Conservation (phyloP, 2,329 filamentous ascomycete genomes). For the Fusarium vanettenii region DNA sequence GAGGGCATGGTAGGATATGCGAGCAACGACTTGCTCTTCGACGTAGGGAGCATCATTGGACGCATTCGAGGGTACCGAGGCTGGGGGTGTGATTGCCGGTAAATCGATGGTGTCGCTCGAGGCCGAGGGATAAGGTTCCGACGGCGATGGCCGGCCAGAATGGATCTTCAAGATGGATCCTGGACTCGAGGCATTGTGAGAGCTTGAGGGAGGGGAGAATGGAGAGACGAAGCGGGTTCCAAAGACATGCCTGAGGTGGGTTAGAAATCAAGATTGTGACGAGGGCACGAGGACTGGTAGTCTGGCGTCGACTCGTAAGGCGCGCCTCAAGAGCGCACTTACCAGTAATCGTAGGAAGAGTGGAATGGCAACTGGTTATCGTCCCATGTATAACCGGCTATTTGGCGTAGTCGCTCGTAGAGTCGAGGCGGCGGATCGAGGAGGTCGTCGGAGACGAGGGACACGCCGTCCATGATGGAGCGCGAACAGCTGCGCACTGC, state of each 20-base stretch:
- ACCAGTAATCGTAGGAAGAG: constrained; percentile 90
- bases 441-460: constrained; percentile 63
- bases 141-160: constrained; percentile 57
- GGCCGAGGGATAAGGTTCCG: constrained; percentile 53
- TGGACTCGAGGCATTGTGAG: constrained; percentile 58
- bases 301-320: not conserved
- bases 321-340: constrained; percentile 38
- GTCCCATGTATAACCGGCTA: constrained; percentile 83
- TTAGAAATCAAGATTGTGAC: constrained; percentile 18
- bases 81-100: constrained; percentile 52
- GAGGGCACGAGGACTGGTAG: not conserved
- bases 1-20: constrained; percentile 83
- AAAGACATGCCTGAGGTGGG: constrained; percentile 68
- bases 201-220: constrained; percentile 60
- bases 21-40: constrained; percentile 79
- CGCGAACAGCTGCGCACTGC: constrained; percentile 40
- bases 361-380: constrained; percentile 69
- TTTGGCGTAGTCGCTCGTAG: constrained; percentile 77
- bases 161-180: constrained; percentile 56
- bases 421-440: constrained; percentile 75
- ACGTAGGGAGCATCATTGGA: constrained; percentile 63
- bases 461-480: constrained; percentile 63
- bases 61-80: constrained; percentile 48
- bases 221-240: constrained; percentile 70
- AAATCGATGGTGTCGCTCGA: constrained; percentile 53